These are phyloP conservation scores for Arachis stenosperma DNA, from an alignment of 306 rosid genomes.

Conservation along the genomic window DNA sequence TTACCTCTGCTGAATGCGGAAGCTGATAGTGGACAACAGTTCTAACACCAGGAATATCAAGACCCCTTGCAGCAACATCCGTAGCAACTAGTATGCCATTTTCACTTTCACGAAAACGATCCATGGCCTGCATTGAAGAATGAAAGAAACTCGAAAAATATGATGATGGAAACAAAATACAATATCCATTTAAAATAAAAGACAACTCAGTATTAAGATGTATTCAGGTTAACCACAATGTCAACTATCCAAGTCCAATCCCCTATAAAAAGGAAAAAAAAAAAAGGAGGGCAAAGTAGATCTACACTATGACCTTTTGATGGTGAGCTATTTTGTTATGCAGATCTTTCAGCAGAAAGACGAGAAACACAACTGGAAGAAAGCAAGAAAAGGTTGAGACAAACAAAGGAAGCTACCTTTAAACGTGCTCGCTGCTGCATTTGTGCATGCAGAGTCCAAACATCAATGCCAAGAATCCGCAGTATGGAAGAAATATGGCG, in stretches of 20 bases:
- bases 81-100: constrained; percentile 88
- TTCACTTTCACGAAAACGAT: constrained; percentile 76
- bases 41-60: constrained; percentile 87
- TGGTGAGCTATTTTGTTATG: neutral
- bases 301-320: neutral
- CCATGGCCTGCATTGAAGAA: constrained; percentile 67
- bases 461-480: constrained; percentile 71
- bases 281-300: constrained; percentile 18
- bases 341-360: constrained; percentile 24
- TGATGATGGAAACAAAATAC: constrained; percentile 16
- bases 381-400: constrained; percentile 23
- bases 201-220: constrained; percentile 2
- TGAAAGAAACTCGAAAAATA: neutral
- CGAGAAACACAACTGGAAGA: constrained; percentile 23
- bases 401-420: constrained; percentile 57
- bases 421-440: constrained; percentile 93
- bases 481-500: constrained; percentile 84
- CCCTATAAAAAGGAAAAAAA: neutral
- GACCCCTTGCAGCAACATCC: constrained; percentile 95
- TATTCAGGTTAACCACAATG: constrained; percentile 19
- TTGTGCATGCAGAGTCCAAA: constrained; percentile 89
- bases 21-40: constrained; percentile 98
- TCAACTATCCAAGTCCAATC: constrained; percentile 1
- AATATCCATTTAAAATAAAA: constrained; percentile 8
- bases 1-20: constrained; percentile 95